These are phyloP conservation scores for Aspergillus sp. DNA, from an alignment of 2,329 filamentous ascomycete genomes.

Conservation along the genomic window DNA sequence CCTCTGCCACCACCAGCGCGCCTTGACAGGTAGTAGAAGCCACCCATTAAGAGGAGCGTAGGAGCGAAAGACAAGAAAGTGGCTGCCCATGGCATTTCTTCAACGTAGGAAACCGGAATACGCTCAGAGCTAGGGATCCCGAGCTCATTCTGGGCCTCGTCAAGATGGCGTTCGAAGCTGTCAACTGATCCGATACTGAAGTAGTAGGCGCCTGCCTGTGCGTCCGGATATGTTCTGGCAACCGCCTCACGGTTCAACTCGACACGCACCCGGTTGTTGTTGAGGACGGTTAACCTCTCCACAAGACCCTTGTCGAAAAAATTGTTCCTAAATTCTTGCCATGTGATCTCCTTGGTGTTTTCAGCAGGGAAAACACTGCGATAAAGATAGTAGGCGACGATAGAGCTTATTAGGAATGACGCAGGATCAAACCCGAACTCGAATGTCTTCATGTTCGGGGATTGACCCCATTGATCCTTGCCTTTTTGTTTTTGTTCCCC, in stretches of 20 bases:
- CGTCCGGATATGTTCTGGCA: slow-evolving; percentile 72
- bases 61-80: slow-evolving; percentile 81
- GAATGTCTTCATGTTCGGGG: slow-evolving; percentile 36
- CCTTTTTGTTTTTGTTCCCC: slow-evolving; percentile 20
- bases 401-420: slow-evolving; percentile 57
- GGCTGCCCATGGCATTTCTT: slow-evolving; percentile 70
- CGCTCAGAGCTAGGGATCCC: slow-evolving; percentile 82
- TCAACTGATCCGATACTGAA: slow-evolving; percentile 96
- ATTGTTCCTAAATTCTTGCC: slow-evolving; percentile 91
- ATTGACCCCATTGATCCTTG: slow-evolving; percentile 12
- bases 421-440: slow-evolving; percentile 56
- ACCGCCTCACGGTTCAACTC: slow-evolving; percentile 75
- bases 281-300: slow-evolving; percentile 82
- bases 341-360: slow-evolving; percentile 79
- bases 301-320: slow-evolving; percentile 96
- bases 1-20: slow-evolving; percentile 69
- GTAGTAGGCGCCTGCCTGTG: slow-evolving; percentile 73
- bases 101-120: slow-evolving; percentile 86
- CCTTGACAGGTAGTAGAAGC: slow-evolving; percentile 75
- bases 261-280: slow-evolving; percentile 75
- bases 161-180: slow-evolving; percentile 83
- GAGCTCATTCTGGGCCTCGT: slow-evolving; percentile 83
- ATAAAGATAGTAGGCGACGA: slow-evolving; percentile 64
- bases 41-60: slow-evolving; percentile 79
- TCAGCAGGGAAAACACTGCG: slow-evolving; percentile 66